Evolutionary conservation across 345 rosid species (phyloP), one percentile per base, ranked within the genome.

Genomic region (Conringia planisiliqua): DNA sequence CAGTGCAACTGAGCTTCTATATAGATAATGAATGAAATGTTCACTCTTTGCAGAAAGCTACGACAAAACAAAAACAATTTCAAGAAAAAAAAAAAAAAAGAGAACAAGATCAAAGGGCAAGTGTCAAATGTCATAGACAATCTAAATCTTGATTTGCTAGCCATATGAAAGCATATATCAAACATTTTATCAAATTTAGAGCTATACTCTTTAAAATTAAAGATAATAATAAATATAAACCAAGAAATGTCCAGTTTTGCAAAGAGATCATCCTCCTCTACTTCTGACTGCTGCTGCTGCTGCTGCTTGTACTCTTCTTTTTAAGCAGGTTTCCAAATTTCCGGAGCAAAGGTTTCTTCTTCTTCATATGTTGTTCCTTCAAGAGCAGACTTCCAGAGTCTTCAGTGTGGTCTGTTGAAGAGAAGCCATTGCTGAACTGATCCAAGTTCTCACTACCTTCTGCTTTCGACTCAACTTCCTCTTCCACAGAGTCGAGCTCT

Each of bases 251-350:
- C 27, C 43, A 18, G 35, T 48, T 36, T 36, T 24, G 59, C n/a
- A 62, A 48, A 61, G 61, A 35, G 48, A 47, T 44, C 7, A 14
- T 44, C 35, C 4, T 70, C 48, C 38, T 50, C 68, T 82, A 90
- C 76, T 87, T 89, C 57, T 73, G 89, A 81, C 57, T 62, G 61
- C 73, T 46, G 47, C 48, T 58, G 47, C 48, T 58, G 66, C 81
- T 88, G 88, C 81, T 88, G 87, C 85, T 80, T 62, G 83, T 66
- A 55, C 87, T 77, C 82, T 87, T 92, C 90, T 92, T 92, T 84
- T 90, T 93, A 10, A 93, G 93, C 58, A 93, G 81, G 82, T 84
- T 93, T 57, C 98, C 97, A 2, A 93, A 92, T 74, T 92, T 92
- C 10, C 83, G 82, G 32, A 92, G 89, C 85, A 90, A 83, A 14